These are phyloP conservation scores for Wickerhamomyces sp. DNA, from an alignment of 1,139 yeast genomes.

Conservation along the genomic window DNA sequence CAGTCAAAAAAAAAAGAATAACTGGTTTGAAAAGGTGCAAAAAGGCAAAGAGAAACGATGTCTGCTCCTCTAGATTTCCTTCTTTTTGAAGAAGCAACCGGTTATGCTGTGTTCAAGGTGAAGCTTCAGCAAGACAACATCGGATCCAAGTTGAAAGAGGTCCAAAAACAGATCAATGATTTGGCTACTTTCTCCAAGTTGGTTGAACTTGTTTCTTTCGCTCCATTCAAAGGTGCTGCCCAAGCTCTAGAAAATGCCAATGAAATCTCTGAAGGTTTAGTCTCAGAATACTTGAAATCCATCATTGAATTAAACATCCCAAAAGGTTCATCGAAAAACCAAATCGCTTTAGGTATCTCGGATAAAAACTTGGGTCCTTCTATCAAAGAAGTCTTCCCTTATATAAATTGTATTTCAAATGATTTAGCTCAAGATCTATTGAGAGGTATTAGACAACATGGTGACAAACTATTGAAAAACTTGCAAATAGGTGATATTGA, in stretches of 20 bases:
- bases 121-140: conserved; percentile 91
- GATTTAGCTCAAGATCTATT: conserved; percentile 93
- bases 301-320: conserved; percentile 89
- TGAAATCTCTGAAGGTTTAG: conserved; percentile 95
- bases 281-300: conserved; percentile 86
- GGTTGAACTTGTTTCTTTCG: conserved; percentile 90
- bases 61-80: conserved; percentile 80
- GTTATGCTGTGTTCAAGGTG: conserved; percentile 95
- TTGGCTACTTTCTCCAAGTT: conserved; percentile 86
- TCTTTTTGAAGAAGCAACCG: conserved; percentile 97
- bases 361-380: conserved; percentile 97
- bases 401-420: conserved; percentile 83
- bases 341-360: conserved; percentile 76
- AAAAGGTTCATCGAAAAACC: conserved; percentile 71
- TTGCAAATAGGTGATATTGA: conserved; percentile 94
- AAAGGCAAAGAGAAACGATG: conserved; percentile 10
- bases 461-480: conserved; percentile 83
- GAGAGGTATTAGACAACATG: conserved; percentile 92
- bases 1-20: background rate
- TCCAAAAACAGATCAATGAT: conserved; percentile 87
- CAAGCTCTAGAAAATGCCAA: conserved; percentile 98
- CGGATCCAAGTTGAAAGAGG: conserved; percentile 89
- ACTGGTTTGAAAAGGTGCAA: background rate
- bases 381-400: conserved; percentile 84
- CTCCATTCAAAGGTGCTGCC: conserved; percentile 98